Conservation (phyloP, 495 filamentous ascomycete genomes). For the Penicillium waksmanii region DNA sequence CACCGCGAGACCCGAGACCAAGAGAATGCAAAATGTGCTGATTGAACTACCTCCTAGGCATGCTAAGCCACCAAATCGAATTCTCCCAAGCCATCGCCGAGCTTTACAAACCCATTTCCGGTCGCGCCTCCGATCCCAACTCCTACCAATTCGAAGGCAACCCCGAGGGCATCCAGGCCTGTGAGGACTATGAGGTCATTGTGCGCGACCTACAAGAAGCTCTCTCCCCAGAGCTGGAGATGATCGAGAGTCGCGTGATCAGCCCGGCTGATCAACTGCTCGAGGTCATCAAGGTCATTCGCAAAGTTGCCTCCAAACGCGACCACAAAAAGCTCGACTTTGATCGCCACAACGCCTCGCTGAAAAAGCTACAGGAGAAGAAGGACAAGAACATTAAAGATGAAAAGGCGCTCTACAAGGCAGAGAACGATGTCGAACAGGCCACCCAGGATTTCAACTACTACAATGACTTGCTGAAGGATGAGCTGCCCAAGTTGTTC, state of each 20-base stretch:
- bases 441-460: conserved; percentile 95
- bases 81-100: conserved; percentile 95
- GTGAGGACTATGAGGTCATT: conserved; percentile 93
- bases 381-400: conserved; percentile 96
- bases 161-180: conserved; percentile 90
- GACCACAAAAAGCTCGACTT: conserved; percentile 98
- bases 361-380: conserved; percentile 97
- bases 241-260: conserved; percentile 93
- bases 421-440: conserved; percentile 87
- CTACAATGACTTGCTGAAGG: conserved; percentile 95
- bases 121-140: conserved; percentile 91
- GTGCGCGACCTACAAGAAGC: conserved; percentile 89
- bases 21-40: conserved; percentile 6
- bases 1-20: background rate
- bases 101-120: conserved; percentile 98
- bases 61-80: conserved; percentile 97
- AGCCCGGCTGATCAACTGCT: conserved; percentile 92
- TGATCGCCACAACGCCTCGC: conserved; percentile 76
- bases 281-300: conserved; percentile 92
- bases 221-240: conserved; percentile 88
- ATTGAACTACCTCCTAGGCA: conserved; percentile 56
- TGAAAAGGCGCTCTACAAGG: conserved; percentile 95
- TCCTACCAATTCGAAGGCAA: conserved; percentile 81
- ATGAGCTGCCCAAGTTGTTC: conserved; percentile 93
- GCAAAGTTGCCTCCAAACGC: conserved; percentile 85